These are phyloP conservation scores for Setomelanomma holmii DNA, from an alignment of 2,329 filamentous ascomycete species.

Conservation along the genomic window DNA sequence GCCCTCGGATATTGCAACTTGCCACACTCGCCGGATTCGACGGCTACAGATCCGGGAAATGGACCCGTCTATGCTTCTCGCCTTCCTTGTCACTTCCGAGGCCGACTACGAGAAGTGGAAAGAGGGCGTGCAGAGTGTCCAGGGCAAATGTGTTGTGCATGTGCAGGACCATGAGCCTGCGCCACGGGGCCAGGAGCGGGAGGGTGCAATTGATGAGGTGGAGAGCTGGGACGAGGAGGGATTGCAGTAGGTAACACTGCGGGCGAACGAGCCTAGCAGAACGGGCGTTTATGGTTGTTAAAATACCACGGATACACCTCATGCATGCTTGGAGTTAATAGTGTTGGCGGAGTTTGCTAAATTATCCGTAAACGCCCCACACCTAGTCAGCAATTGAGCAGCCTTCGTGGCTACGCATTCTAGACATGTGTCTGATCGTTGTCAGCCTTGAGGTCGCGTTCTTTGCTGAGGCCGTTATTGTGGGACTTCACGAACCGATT, in stretches of 20 bases:
- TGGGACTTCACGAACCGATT: no score
- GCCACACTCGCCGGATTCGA: conserved; percentile 85
- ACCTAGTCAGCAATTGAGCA: no score
- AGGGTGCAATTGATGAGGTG: conserved; percentile 85
- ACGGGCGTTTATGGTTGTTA: background rate
- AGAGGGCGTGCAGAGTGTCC: conserved; percentile 73
- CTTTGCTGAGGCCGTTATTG: no score
- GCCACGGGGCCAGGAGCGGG: conserved; percentile 63
- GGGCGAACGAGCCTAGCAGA: background rate
- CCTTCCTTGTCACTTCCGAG: conserved; percentile 83
- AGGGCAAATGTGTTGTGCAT: conserved; percentile 81
- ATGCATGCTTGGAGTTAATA: background rate
- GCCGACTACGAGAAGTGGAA: conserved; percentile 88
- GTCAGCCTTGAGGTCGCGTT: no score
- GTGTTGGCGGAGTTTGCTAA: no score
- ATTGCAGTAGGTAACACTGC: conserved; percentile 15
- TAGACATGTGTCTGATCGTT: no score
- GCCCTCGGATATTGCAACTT: conserved; percentile 77
- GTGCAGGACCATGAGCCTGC: conserved; percentile 74
- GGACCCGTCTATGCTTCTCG: conserved; percentile 98
- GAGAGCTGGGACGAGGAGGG: conserved; percentile 75
- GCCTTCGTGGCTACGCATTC: no score
- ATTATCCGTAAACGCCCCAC: no score
- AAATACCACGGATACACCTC: no score
- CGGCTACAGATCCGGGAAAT: conserved; percentile 87